Evolutionary conservation across 306 rosid genomes (phyloP).

Genomic region (Trifolium fragiferum): DNA sequence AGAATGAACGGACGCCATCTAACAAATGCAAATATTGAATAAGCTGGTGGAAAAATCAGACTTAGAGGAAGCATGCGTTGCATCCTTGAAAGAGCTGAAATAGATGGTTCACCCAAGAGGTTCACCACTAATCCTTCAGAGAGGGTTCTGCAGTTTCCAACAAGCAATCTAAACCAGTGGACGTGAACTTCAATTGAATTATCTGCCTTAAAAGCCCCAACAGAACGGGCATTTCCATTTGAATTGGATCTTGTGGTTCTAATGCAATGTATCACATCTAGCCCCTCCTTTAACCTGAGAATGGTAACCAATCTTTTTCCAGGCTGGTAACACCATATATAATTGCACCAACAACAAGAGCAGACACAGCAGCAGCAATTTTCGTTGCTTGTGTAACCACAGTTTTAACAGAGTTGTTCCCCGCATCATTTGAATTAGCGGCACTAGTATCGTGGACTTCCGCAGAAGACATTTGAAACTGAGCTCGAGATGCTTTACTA

Average conservation of each 20-base stretch:
- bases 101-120: conserved; percentile 83
- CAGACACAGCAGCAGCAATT: conserved; percentile 85
- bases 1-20: conserved; percentile 76
- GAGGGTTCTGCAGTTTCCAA: conserved; percentile 86
- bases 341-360: conserved; percentile 81
- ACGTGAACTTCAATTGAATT: conserved; percentile 71
- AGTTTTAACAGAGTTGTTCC: conserved; percentile 53
- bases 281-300: conserved; percentile 82
- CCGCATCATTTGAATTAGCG: conserved; percentile 54
- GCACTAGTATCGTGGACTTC: conserved; percentile 69
- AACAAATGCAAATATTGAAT: conserved; percentile 82
- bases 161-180: conserved; percentile 95
- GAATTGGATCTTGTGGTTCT: conserved; percentile 84
- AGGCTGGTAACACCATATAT: conserved; percentile 82
- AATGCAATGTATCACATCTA: conserved; percentile 78
- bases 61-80: conserved; percentile 85
- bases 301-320: conserved; percentile 89
- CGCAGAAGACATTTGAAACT: conserved; percentile 80
- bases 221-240: conserved; percentile 83
- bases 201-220: conserved; percentile 72
- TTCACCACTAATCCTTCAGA: conserved; percentile 85
- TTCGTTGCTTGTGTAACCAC: conserved; percentile 66
- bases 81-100: conserved; percentile 91
- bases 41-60: conserved; percentile 91
- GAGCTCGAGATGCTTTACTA: conserved; percentile 82